phyloP scores from a whole-genome alignment of 495 filamentous ascomycete species.

The Lichenothelia convexa region DNA sequence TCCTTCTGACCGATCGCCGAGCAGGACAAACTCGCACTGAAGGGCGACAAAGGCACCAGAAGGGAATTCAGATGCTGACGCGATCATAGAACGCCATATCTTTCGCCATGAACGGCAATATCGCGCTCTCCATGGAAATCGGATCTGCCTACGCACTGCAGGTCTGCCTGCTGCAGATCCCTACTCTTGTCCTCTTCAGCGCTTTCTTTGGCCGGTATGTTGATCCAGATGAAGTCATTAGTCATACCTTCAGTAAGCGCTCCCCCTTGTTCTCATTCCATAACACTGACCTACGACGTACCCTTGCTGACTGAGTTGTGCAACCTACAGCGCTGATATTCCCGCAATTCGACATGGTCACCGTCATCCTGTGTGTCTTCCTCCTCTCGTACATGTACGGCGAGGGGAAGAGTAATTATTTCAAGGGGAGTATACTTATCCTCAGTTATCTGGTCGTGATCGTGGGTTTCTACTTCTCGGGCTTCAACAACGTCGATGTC shows the following conservation, averaged over 20 bases:
- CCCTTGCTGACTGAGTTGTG: conserved; percentile 6
- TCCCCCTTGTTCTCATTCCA: background rate
- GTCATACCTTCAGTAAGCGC: conserved; percentile 60
- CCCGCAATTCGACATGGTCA: conserved; percentile 98
- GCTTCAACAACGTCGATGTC: conserved; percentile 44
- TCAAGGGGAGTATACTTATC: conserved; percentile 85
- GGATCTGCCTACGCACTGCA: conserved; percentile 94
- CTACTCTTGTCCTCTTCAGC: conserved; percentile 80
- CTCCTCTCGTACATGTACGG: conserved; percentile 94
- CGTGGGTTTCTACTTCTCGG: conserved; percentile 76
- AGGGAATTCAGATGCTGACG: too few species aligned
- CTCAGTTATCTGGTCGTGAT: conserved; percentile 87
- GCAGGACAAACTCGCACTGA: too few species aligned
- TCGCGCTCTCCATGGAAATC: conserved; percentile 97
- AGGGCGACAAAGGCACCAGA: too few species aligned
- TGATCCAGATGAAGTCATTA: conserved; percentile 37
- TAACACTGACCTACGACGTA: background rate
- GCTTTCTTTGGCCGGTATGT: conserved; percentile 38
- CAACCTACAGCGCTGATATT: conserved; percentile 66
- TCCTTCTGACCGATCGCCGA: too few species aligned
- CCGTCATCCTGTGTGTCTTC: conserved; percentile 94
- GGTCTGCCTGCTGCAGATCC: conserved; percentile 93
- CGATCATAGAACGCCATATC: conserved; percentile 75
- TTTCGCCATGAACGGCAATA: conserved; percentile 99
- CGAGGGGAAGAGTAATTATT: conserved; percentile 91